A percentile compares a stretch with the other conserved stretches of the same genome.
Conservation (phyloP, 2,329 filamentous ascomycete species). For the Colletotrichum spinosum region DNA sequence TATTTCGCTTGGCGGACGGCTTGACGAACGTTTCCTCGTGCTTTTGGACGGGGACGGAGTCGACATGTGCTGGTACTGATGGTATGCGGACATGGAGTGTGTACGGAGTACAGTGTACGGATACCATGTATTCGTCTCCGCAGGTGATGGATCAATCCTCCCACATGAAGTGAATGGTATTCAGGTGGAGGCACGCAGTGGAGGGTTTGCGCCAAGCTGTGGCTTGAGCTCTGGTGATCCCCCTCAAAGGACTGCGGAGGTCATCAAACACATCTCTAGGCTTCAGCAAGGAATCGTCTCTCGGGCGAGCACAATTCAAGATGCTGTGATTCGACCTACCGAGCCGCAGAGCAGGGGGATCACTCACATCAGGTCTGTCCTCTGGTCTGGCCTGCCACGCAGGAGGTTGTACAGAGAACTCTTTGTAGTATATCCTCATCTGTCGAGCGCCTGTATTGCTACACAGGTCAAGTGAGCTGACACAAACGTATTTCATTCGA, state of each 20-base stretch:
- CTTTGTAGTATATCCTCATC: neutral
- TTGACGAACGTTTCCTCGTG: conserved; percentile 12
- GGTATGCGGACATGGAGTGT: no score
- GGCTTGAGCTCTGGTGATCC: conserved; percentile 31
- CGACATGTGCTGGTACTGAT: no score
- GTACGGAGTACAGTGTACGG: no score
- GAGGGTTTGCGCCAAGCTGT: conserved; percentile 13
- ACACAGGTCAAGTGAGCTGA: conserved; percentile 6
- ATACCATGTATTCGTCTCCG: no score
- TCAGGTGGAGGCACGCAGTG: neutral
- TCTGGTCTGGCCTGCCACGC: conserved; percentile 1
- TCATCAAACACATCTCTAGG: neutral
- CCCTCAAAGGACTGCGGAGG: conserved; percentile 1
- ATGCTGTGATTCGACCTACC: neutral
- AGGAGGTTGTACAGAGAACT: conserved; percentile 3
- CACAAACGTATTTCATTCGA: conserved; percentile 9
- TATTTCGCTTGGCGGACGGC: conserved; percentile 20
- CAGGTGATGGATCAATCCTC: no score
- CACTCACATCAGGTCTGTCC: neutral
- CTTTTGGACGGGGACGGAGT: neutral
- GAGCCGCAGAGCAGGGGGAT: conserved; percentile 14
- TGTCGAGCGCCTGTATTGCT: conserved; percentile 7
- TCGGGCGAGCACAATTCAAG: neutral
- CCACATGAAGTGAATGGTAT: neutral
- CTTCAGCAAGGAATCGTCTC: neutral